Evolutionary conservation across 352 stramenopile genomes (phyloP).

Genomic region (Phytophthora megakarya): DNA sequence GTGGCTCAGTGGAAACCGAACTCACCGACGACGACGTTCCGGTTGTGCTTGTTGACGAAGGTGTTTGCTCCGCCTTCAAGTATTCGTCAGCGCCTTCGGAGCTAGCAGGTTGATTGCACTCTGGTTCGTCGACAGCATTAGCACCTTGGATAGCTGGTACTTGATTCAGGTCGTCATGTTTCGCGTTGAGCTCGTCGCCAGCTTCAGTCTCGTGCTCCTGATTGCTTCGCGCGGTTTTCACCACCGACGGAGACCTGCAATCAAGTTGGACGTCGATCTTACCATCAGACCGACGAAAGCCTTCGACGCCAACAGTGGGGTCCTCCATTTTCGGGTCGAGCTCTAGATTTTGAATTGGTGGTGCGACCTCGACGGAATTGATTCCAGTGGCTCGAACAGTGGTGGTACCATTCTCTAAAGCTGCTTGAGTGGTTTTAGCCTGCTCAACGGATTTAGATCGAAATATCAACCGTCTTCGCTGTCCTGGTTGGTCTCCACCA

Average conservation of each 20-base stretch:
- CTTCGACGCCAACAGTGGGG: not conserved
- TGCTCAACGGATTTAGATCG: conserved; percentile 31
- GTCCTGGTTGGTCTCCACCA: conserved; percentile 14
- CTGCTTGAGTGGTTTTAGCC: conserved; percentile 10
- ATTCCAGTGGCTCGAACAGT: not conserved
- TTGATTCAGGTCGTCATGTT: conserved; percentile 24
- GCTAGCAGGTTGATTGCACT: not conserved
- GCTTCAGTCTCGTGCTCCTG: conserved; percentile 15
- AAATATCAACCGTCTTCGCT: conserved; percentile 28
- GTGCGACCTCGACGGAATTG: conserved; percentile 16
- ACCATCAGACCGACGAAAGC: not conserved
- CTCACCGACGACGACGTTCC: conserved; percentile 22
- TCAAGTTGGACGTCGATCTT: conserved; percentile 9
- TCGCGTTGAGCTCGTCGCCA: conserved; percentile 6
- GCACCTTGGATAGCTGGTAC: not conserved
- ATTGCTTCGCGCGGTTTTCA: conserved; percentile 11
- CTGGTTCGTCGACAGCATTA: conserved; percentile 1
- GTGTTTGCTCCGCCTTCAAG: conserved; percentile 15
- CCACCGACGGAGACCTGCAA: conserved; percentile 19
- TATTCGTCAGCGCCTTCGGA: conserved; percentile 3
- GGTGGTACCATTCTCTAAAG: conserved; percentile 5
- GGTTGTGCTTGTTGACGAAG: conserved; percentile 27
- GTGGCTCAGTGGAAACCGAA: not conserved
- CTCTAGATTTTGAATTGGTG: conserved; percentile 32
- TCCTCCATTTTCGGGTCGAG: conserved; percentile 19